Conservation (phyloP, 441 rosid species). For the Populus tomentosa region DNA sequence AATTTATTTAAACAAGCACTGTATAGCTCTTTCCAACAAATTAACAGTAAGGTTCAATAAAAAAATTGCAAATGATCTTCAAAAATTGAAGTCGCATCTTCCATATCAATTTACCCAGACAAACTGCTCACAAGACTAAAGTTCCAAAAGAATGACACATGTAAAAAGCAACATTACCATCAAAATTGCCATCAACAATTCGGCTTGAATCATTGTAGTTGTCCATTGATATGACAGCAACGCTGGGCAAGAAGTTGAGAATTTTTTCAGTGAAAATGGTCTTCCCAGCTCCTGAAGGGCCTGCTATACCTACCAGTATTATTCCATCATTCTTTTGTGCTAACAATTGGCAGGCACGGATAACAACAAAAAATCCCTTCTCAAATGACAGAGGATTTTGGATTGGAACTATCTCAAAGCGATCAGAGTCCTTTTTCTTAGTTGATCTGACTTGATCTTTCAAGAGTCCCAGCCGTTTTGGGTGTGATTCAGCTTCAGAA, state of each 20-base stretch:
- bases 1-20: background rate
- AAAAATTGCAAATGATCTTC: background rate
- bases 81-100: conserved; percentile 1
- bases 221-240: conserved; percentile 94
- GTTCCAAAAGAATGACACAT: conserved; percentile 3
- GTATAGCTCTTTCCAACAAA: conserved; percentile 1
- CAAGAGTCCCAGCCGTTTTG: conserved; percentile 64
- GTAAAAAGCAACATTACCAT: conserved; percentile 47
- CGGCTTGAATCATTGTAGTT: conserved; percentile 90
- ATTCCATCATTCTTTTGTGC: conserved; percentile 87
- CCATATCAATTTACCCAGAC: background rate
- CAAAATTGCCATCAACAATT: conserved; percentile 91
- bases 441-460: conserved; percentile 74
- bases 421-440: conserved; percentile 69
- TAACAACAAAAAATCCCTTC: conserved; percentile 83
- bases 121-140: background rate
- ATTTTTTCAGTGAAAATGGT: conserved; percentile 91
- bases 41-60: too few relatives aligned
- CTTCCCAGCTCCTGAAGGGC: conserved; percentile 99
- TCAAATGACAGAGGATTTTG: conserved; percentile 74
- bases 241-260: conserved; percentile 74
- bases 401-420: conserved; percentile 67
- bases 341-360: conserved; percentile 86
- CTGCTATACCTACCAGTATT: conserved; percentile 82
- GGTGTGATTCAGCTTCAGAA: conserved; percentile 53